These are phyloP conservation scores for Filosporella fistucella DNA, from an alignment of 495 filamentous ascomycete genomes.

Conservation along the genomic window DNA sequence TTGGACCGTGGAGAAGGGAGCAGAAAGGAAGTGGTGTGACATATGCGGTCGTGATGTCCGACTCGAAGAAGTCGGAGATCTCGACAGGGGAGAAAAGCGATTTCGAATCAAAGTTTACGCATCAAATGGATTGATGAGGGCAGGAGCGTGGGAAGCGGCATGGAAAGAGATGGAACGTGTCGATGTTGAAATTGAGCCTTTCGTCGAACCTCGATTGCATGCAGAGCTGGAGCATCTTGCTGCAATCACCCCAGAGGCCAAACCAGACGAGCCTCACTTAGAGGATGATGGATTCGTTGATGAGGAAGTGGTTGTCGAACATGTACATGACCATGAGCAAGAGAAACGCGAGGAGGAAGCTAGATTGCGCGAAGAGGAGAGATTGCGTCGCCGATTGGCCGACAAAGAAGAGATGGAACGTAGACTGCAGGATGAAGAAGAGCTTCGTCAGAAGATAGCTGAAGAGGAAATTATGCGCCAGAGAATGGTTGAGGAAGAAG, in stretches of 20 bases:
- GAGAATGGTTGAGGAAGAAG: conserved; percentile 2
- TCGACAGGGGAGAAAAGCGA: conserved; percentile 36
- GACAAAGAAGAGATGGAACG: conserved; percentile 15
- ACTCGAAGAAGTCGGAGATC: conserved; percentile 21
- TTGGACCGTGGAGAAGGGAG: conserved; percentile 26
- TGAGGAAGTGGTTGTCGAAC: conserved; percentile 10
- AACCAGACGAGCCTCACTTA: conserved; percentile 10
- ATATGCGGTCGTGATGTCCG: conserved; percentile 52
- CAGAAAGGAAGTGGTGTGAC: conserved; percentile 52
- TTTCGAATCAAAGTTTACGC: conserved; percentile 90
- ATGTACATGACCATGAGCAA: conserved; percentile 4
- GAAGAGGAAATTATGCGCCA: conserved; percentile 8
- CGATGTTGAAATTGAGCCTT: conserved; percentile 82
- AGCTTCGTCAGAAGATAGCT: not conserved
- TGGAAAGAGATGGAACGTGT: conserved; percentile 98
- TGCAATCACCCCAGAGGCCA: conserved; percentile 22
- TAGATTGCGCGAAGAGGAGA: not conserved
- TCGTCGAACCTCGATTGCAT: conserved; percentile 37
- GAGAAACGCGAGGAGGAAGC: conserved; percentile 18
- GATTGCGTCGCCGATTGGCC: conserved; percentile 23
- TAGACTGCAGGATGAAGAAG: not conserved
- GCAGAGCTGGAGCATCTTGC: conserved; percentile 40
- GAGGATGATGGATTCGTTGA: conserved; percentile 29
- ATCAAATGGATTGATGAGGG: conserved; percentile 86
- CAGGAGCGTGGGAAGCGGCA: conserved; percentile 86